Evolutionary conservation across 2,329 filamentous ascomycete genomes (phyloP), one percentile per base, ranked within the genome.

Genomic region (Diaporthe sp.): DNA sequence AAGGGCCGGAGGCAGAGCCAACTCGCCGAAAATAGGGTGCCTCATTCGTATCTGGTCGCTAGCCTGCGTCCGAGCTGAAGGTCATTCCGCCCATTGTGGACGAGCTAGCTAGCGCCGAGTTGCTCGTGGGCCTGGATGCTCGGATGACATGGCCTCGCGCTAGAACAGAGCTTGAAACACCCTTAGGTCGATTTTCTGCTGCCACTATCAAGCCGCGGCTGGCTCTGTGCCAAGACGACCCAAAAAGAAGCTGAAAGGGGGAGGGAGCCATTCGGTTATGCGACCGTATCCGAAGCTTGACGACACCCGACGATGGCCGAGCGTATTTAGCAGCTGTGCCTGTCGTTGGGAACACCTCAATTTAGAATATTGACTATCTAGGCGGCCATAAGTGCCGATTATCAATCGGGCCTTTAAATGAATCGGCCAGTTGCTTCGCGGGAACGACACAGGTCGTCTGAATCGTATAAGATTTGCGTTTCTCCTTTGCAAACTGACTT

Each of bases 31-130:
- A 55, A 55, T 9, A 55, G 65, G 49, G n/a, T 22, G 34, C 2
- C 46, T 17, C 65, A 12, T 34, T 69, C 65, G 34, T 55, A 69
- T 69, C 49, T 68, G 13, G 22, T 8, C 22, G 25, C 12, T 46
- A 55, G 65, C 49, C 46, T 34, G 7, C n/a, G 65, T 69, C 65
- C 65, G 65, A 69, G 65, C 65, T 69, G 46, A 69, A 42, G 65
- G 46, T 55, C 49, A 55, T 55, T 31, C 34, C 13, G 34, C 49
- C 62, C 46, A 42, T 22, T 22, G 13, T 28, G 31, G 65, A 3
- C 49, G 2, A 55, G 49, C 49, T 69, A 69, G 49, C 19, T 55
- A 55, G 49, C 65, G 22, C 65, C 28, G 22, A 10, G 8, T 5
- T 13, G 46, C 46, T 8, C 65, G 34, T 42, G 65, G 46, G 13